Base-by-base conservation (phyloP, 2,329 filamentous ascomycete genomes). In the Fusarium sp. region DNA sequence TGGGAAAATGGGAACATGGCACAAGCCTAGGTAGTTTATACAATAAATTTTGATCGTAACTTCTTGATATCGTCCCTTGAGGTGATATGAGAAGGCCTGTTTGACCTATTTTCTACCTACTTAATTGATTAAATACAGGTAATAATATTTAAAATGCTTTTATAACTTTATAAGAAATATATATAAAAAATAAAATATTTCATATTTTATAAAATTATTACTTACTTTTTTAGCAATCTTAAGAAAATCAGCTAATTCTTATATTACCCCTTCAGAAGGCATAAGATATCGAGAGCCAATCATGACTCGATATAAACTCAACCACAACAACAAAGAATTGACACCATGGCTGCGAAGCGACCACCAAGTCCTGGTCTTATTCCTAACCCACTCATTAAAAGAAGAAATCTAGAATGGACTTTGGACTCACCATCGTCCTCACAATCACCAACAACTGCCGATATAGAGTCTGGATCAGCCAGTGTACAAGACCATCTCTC, bases 301-400 rank as follows among this genome's bases (percentile, higher is more conserved):
- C 46, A 49, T 9, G 18, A 23, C 32, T 68, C 11, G n/a, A 55
- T 6, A 23, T 15, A 23, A 45, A 57, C 64, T 37, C 30, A 66
- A 57, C 20, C n/a, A 30, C 33, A 68, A 56, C 60, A 54, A 56
- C 41, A 45, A 59, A 44, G 20, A n/a, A 60, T 18, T 30, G 12
- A 53, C 46, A 61, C 14, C 15, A 69, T 75, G 73, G 11, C 65
- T 27, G 38, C 7, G 41, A 83, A 83, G 59, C 77, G 79, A 23
- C 74, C 71, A 23, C 60, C 63, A 30, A 80, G 79, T 58, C 78
- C 80, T 4, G 68, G 74, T 26, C 72, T 85, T 54, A 81, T 85
- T 12, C 67, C 80, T 5, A 86, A 85, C 54, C 83, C 84, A 1
- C 83, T 85, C 64, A 81, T 85, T 67, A 86, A 86, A 75, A 84